These are phyloP conservation scores for Fusarium buxicola DNA, from an alignment of 2,329 filamentous ascomycete species.

Conservation along the genomic window DNA sequence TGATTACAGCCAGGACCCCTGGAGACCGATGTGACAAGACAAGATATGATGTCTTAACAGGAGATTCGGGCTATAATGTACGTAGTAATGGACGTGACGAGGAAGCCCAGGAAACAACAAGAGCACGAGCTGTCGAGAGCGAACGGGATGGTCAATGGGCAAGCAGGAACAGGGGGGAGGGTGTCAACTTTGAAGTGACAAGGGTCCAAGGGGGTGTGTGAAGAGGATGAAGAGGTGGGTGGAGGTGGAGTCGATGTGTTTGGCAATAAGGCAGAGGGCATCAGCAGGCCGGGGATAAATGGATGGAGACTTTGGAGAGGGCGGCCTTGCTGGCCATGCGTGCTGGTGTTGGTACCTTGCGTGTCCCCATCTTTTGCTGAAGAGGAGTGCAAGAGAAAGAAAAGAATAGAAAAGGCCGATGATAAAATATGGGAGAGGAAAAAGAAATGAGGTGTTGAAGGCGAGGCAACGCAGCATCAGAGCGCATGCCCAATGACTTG, in stretches of 20 bases:
- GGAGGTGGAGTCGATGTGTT: slow-evolving; percentile 41
- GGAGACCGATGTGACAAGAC: slow-evolving; percentile 29
- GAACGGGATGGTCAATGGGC: slow-evolving; percentile 31
- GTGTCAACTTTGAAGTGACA: slow-evolving; percentile 13
- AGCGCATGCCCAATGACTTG: slow-evolving; percentile 33
- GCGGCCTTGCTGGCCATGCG: slow-evolving; percentile 23
- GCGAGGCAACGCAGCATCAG: slow-evolving; percentile 20
- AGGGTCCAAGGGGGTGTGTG: slow-evolving; percentile 25
- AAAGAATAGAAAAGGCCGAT: slow-evolving; percentile 8
- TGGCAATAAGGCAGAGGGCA: slow-evolving; percentile 45
- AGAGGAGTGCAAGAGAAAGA: slow-evolving; percentile 14
- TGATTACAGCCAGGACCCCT: slow-evolving; percentile 39
- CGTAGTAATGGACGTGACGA: slow-evolving; percentile 34
- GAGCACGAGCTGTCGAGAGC: slow-evolving; percentile 35
- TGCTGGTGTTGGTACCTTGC: slow-evolving; percentile 31
- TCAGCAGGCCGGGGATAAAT: slow-evolving; percentile 41
- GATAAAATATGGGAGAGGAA: slow-evolving; percentile 19
- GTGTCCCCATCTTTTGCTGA: slow-evolving; percentile 27
- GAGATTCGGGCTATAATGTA: slow-evolving; percentile 42
- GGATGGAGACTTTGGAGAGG: slow-evolving; percentile 25
- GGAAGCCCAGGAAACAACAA: slow-evolving; percentile 18
- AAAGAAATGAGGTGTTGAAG: slow-evolving; percentile 25
- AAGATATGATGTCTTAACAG: slow-evolving; percentile 37
- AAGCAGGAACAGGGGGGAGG: slow-evolving; percentile 28
- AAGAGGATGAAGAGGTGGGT: slow-evolving; percentile 33